Conservation (phyloP, 352 stramenopile genomes). For the Globisporangium spiculum region DNA sequence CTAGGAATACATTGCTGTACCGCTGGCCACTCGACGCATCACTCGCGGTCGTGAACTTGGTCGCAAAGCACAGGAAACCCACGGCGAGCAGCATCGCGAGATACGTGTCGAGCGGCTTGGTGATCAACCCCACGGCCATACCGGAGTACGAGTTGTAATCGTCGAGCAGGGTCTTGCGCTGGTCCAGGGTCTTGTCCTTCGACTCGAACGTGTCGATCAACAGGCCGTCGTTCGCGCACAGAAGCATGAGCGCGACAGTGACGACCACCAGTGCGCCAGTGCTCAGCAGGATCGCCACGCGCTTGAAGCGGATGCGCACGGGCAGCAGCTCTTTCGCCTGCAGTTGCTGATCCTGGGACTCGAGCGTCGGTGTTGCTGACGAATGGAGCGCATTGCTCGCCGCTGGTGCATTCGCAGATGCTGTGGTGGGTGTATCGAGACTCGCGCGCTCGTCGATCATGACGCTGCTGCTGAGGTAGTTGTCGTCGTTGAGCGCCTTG, state of each 20-base stretch:
- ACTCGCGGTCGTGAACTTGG: constrained; percentile 3
- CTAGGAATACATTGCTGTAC: constrained; percentile 17
- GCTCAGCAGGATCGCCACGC: not conserved
- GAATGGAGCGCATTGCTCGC: not conserved
- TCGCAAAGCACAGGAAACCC: constrained; percentile 8
- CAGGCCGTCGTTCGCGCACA: not conserved
- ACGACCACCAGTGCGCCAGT: not conserved
- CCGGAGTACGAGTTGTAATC: constrained; percentile 10
- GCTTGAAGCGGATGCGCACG: constrained; percentile 1
- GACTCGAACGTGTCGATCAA: not conserved
- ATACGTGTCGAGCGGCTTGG: constrained; percentile 7
- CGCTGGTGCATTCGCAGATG: not conserved
- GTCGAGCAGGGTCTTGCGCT: constrained; percentile 2
- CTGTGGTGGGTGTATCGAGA: not conserved
- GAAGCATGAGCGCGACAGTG: not conserved
- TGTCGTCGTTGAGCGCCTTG: not conserved
- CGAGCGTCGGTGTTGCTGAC: not conserved
- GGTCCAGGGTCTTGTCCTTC: not conserved
- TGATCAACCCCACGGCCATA: not conserved
- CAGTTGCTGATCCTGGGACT: not conserved
- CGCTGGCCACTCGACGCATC: constrained; percentile 12
- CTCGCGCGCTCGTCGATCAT: not conserved
- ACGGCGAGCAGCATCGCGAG: constrained; percentile 5
- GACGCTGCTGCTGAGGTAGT: constrained; percentile 2
- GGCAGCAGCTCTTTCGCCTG: not conserved